Evolutionary conservation across 2,329 filamentous ascomycete genomes (phyloP).

Genomic region (Alternaria atra): DNA sequence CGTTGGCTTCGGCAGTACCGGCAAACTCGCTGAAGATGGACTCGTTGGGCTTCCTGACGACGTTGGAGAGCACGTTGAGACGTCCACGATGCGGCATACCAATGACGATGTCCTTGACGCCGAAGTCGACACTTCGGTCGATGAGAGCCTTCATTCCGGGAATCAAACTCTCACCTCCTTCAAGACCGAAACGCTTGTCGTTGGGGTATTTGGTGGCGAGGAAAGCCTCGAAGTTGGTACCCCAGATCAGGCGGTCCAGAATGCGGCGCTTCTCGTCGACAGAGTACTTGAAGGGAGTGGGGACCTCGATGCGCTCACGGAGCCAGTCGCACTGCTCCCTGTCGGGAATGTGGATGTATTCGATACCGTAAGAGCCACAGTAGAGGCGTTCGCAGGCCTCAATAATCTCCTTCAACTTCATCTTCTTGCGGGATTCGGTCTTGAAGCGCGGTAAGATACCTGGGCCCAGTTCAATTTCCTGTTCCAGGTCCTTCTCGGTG

Average conservation of each 20-base stretch:
- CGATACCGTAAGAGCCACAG: constrained; percentile 95
- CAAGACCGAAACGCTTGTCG: constrained; percentile 98
- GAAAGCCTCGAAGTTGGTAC: constrained; percentile 96
- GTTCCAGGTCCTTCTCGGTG: constrained; percentile 90
- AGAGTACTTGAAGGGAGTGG: constrained; percentile 94
- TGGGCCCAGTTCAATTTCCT: constrained; percentile 89
- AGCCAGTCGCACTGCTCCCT: constrained; percentile 99
- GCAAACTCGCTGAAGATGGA: constrained; percentile 99
- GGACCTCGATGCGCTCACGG: constrained; percentile 91
- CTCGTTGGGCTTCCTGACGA: constrained; percentile 98
- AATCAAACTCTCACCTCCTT: constrained; percentile 95
- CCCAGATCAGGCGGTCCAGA: constrained; percentile 97
- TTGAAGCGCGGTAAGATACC: constrained; percentile 96
- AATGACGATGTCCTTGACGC: constrained; percentile 98
- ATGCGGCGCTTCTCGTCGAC: constrained; percentile 98
- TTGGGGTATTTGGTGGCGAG: constrained; percentile 98
- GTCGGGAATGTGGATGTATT: constrained; percentile 99
- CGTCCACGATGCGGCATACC: constrained; percentile 99
- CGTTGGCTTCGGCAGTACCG: constrained; percentile 83
- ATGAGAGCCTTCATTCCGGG: constrained; percentile 99
- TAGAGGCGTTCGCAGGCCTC: constrained; percentile 93
- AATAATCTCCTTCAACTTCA: constrained; percentile 95
- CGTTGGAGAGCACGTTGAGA: constrained; percentile 97
- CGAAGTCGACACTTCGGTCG: constrained; percentile 97
- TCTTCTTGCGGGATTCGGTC: constrained; percentile 87